phyloP scores from a whole-genome alignment of 2,329 filamentous ascomycete genomes.

The Trichoderma cornu-damae region DNA sequence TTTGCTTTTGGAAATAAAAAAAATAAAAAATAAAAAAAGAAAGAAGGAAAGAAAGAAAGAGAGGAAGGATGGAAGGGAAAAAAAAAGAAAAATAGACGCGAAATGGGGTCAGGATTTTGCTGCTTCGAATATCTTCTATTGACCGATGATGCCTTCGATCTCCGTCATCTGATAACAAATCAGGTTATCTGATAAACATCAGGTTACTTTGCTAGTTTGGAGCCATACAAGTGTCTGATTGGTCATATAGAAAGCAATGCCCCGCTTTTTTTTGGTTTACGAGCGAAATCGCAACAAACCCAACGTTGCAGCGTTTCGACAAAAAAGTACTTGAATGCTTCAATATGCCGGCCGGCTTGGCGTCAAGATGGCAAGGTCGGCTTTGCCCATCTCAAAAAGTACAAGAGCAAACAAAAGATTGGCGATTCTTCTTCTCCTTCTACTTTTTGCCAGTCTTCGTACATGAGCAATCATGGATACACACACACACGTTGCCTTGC shows the following conservation, averaged over 20 bases:
- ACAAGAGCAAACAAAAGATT: not conserved
- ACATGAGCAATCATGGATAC: not conserved
- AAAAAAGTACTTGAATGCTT: not conserved
- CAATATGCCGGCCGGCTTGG: not conserved
- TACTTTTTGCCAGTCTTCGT: not conserved
- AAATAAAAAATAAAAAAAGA: not conserved
- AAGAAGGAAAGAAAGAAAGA: too few relatives aligned
- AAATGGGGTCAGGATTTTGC: too few relatives aligned
- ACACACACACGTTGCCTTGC: not conserved
- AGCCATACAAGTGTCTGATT: conserved; percentile 21
- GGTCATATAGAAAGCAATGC: conserved; percentile 31
- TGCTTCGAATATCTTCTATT: not conserved
- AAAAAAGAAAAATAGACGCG: too few relatives aligned
- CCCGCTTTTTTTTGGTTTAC: conserved; percentile 20
- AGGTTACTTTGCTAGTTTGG: too few relatives aligned
- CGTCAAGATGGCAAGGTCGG: not conserved
- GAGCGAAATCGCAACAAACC: not conserved
- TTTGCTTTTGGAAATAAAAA: not conserved
- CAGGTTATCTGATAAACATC: too few relatives aligned
- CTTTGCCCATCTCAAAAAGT: not conserved
- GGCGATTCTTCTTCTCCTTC: too few relatives aligned
- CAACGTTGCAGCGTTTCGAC: too few relatives aligned
- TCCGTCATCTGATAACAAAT: too few relatives aligned
- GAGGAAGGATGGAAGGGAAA: too few relatives aligned
- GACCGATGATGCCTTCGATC: too few relatives aligned